Conservation (phyloP, 306 rosid species). For the Mimosa pudica region DNA sequence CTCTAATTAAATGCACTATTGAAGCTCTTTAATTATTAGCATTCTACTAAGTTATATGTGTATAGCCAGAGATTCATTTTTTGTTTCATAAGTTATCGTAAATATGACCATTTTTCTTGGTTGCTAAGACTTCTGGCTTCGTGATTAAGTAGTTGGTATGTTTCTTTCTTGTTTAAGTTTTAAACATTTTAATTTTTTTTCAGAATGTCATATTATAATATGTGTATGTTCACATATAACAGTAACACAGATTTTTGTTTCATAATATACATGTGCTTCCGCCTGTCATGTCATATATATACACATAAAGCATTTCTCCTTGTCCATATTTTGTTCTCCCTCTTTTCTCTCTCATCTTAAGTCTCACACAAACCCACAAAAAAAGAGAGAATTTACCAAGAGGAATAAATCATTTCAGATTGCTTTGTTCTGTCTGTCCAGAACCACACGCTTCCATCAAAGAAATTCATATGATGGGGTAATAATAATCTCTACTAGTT, state of each 20-base stretch:
- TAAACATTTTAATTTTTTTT: background rate
- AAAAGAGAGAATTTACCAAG: slow-evolving; percentile 47
- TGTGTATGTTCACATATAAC: no score
- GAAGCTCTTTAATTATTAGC: background rate
- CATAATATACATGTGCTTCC: background rate
- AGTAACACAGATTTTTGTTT: background rate
- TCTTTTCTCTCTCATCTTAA: slow-evolving; percentile 15
- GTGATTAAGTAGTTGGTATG: slow-evolving; percentile 12
- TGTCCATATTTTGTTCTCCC: slow-evolving; percentile 31
- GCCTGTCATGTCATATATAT: slow-evolving; percentile 20
- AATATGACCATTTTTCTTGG: background rate
- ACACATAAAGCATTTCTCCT: slow-evolving; percentile 12
- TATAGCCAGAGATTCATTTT: background rate
- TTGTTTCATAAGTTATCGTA: background rate
- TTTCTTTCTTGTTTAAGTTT: background rate
- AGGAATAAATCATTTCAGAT: slow-evolving; percentile 57
- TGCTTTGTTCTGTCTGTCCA: slow-evolving; percentile 59
- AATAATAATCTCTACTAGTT: slow-evolving; percentile 51
- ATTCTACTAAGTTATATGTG: background rate
- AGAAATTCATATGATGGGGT: slow-evolving; percentile 57
- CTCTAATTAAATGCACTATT: background rate
- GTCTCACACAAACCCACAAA: slow-evolving; percentile 35
- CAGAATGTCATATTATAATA: background rate
- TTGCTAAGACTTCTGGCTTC: slow-evolving; percentile 3
- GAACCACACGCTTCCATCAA: slow-evolving; percentile 49